Evolutionary conservation across 345 rosid genomes (phyloP), one percentile per base, ranked within the genome.

Genomic region (Citrus medica): DNA sequence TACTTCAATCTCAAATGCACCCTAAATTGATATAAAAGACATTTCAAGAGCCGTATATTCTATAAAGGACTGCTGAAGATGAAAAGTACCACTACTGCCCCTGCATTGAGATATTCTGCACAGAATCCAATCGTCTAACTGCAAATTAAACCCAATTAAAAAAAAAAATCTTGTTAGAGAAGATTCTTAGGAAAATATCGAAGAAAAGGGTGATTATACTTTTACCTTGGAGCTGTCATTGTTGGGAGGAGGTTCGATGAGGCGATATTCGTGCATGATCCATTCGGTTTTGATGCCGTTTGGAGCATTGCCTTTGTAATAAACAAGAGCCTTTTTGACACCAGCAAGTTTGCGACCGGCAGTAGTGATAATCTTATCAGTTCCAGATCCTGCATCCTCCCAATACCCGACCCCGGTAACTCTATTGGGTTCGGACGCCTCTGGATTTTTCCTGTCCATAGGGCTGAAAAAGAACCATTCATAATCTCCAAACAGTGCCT

Each of bases 191-290:
- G 6, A 4, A 9, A 61, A 17, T 42, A n/a, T 27, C 17, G 5
- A 48, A 48, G 53, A 48, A 6, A 48, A 48, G 53, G 5, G 53
- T 14, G 5, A 48, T 14, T 14, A 13, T 13, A 48, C 33, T 4
- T 30, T 33, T 81, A 94, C 97, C 93, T 79, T 93, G 55, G 94
- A 33, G 88, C 95, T 89, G 66, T 97, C 95, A 55, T 48, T 77
- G 73, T 87, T 88, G 30, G 32, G 32, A 30, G 91, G 88, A 67
- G 87, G 71, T 25, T 90, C 97, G 27, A 91, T 3, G 69, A 96
- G 91, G 67, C 99, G 93, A 76, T 92, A 96, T 79, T 96, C 99
- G 65, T 94, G 98, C 99, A 96, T 94, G 78, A 96, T 94, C 99
- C 99, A 96, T 85, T 91, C 94, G 9, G 99, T 96, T 85, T 96